Evolutionary conservation across 192 early-diverging fungal genomes (phyloP).

Genomic region (Coemansia sp.): DNA sequence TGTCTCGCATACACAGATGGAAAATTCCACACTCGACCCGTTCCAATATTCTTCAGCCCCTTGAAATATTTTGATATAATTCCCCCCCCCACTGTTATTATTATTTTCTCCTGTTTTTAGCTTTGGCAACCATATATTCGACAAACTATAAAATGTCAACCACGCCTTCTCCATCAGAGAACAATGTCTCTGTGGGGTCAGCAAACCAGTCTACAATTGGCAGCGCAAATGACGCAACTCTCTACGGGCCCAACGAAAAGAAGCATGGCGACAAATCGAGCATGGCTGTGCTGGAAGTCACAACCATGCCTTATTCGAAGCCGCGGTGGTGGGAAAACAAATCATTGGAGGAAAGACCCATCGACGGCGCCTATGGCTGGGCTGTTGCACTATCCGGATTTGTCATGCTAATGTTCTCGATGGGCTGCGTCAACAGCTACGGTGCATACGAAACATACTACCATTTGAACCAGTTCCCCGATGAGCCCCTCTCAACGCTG

Average conservation of each 20-base stretch:
- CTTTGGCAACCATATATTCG: too few relatives aligned
- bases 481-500: conserved; percentile 47
- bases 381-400: conserved; percentile 51
- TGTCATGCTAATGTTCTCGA: conserved; percentile 53
- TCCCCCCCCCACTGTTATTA: too few relatives aligned
- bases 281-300: background rate
- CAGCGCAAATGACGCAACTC: background rate
- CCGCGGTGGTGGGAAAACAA: conserved; percentile 48
- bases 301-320: background rate
- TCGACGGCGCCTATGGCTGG: conserved; percentile 53
- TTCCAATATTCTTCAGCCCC: too few relatives aligned
- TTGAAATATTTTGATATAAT: too few relatives aligned
- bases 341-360: conserved; percentile 26
- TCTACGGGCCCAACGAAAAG: background rate
- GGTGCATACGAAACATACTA: conserved; percentile 56
- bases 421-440: conserved; percentile 59
- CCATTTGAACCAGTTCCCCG: conserved; percentile 28
- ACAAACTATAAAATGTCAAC: background rate
- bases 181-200: background rate
- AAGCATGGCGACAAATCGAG: background rate
- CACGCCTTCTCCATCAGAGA: background rate
- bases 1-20: too few relatives aligned
- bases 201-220: background rate
- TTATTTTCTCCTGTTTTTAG: too few relatives aligned
- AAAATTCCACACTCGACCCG: too few relatives aligned